Base-by-base conservation (phyloP, 2,329 filamentous ascomycete species). In the Monosporascus sp. region DNA sequence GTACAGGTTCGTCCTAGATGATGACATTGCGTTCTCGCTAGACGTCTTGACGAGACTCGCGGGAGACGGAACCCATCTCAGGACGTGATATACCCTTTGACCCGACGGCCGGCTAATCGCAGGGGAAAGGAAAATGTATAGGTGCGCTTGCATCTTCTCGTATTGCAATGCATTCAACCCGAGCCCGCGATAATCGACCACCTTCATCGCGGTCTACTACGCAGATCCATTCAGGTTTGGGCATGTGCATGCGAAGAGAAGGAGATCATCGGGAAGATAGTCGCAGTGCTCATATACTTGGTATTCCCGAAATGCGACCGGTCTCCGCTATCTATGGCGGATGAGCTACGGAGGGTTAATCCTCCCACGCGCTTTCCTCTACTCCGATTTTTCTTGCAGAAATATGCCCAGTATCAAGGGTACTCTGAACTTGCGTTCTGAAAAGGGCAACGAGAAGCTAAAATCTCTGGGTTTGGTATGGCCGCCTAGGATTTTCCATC, bases 1-100 rank as follows among this genome's bases (percentile, higher is more conserved):
- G n/a, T 55, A 53, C 47, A 50, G 47, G 18, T 51, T 54, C 38
- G 48, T 55, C 18, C 52, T 58, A 3, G 50, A 56, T 20, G 50
- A 25, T n/a, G 31, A 41, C 17, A 7, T 51, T 3, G 17, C 25
- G 3, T 58, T 58, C 18, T 48, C 52, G 15, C 22, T 58, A 3
- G 25, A 24, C 4, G 37, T 54, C 8, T 22, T 58, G 17, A 37
- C 47, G n/a, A 41, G 44, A 22, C 24, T 59, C 1, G 37, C 35
- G n/a, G 17, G 8, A 3, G 37, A 38, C 22, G 44, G 14, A 55
- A 52, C 37, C 18, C 58, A 24, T 17, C 52, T 14, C 14, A 22
- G n/a, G 53, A 53, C 45, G 37, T 59, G 5, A 43, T 46, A 4
- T 39, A 6, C 18, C 57, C 55, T 11, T 37, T 59, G 14, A 53